Evolutionary conservation across 139 green algal genomes (phyloP).

Genomic region (Closterium sp.): DNA sequence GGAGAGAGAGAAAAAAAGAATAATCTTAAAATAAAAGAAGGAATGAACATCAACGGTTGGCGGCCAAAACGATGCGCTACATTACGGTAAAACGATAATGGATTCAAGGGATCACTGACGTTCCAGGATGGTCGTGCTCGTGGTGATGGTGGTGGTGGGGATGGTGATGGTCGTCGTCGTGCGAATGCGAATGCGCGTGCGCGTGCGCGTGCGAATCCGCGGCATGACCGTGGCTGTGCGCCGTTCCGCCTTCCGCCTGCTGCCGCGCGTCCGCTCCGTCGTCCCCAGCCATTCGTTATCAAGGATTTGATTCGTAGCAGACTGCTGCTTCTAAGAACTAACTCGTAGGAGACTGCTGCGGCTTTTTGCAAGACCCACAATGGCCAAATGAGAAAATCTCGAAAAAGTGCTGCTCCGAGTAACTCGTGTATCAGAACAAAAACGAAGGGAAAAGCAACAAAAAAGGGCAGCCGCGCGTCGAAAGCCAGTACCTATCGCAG

Average conservation of each 20-base stretch:
- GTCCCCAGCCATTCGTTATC: neutral
- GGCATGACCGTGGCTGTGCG: neutral
- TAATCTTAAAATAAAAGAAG: neutral
- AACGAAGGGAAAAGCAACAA: no score
- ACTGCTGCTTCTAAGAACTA: no score
- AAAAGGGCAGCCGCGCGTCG: no score
- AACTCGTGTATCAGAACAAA: no score
- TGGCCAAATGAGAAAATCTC: no score
- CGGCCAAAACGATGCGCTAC: neutral
- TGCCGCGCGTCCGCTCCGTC: neutral
- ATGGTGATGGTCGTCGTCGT: no score
- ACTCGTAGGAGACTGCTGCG: no score
- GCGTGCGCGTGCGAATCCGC: slow-evolving; percentile 4
- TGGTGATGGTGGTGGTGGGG: neutral
- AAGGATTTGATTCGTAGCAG: no score
- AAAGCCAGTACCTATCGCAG: no score
- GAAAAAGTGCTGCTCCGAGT: no score
- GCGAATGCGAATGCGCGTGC: no score
- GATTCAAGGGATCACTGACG: neutral
- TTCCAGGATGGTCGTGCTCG: neutral
- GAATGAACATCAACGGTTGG: neutral
- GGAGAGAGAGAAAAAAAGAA: neutral
- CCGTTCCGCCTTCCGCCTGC: neutral
- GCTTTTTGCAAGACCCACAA: no score
- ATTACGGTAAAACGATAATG: neutral